A percentile compares a stretch with the other conserved stretches of the same genome.
Conservation (phyloP, 2,329 filamentous ascomycete species). For the Aspergillus brasiliensis region DNA sequence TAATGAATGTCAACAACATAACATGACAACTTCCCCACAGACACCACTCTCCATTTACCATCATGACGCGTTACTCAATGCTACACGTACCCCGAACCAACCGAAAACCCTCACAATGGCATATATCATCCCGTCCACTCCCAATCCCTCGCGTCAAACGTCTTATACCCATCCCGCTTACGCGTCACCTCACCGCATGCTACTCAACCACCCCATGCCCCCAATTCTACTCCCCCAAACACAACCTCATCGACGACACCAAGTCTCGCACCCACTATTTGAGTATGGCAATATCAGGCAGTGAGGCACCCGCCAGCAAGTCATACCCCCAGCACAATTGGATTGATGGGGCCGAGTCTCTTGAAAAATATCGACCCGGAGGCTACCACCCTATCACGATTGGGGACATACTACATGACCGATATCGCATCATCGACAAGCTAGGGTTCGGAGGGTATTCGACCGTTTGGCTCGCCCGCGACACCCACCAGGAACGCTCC, state of each 20-base stretch:
- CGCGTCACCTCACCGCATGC: background rate
- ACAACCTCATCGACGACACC: constrained; percentile 27
- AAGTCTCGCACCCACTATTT: constrained; percentile 14
- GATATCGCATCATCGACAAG: constrained; percentile 45
- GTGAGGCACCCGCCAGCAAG: too few relatives aligned
- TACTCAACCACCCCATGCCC: background rate
- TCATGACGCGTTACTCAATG: background rate
- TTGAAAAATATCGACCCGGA: constrained; percentile 29
- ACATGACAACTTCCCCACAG: background rate
- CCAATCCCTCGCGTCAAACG: background rate
- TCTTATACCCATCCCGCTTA: background rate
- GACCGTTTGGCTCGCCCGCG: constrained; percentile 45
- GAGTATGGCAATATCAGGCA: too few relatives aligned
- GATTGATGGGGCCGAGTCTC: constrained; percentile 31
- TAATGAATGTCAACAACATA: too few relatives aligned
- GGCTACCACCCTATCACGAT: constrained; percentile 37
- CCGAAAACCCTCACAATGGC: background rate
- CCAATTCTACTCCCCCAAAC: background rate
- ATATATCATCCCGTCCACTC: background rate
- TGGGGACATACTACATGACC: constrained; percentile 26
- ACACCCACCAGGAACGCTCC: constrained; percentile 27
- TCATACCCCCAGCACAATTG: constrained; percentile 24
- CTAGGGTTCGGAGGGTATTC: constrained; percentile 46
- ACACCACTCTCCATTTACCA: background rate
- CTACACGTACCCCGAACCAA: background rate